Evolutionary conservation across 352 stramenopile species (phyloP), one percentile per base, ranked within the genome.

Genomic region (Phytophthora sojae): DNA sequence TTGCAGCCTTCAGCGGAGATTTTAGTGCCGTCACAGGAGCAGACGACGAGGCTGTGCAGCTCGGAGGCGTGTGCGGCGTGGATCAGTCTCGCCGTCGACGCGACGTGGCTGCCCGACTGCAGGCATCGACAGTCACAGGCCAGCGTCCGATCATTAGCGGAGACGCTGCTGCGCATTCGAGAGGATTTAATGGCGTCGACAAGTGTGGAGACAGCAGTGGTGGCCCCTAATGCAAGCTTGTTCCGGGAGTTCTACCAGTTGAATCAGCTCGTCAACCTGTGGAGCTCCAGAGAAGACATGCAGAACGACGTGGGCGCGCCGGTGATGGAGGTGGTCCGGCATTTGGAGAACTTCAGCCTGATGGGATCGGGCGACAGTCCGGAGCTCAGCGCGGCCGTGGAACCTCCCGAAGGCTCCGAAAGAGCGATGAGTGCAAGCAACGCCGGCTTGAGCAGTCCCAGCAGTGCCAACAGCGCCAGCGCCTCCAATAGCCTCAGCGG

Each of bases 101-200:
- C 74, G 5, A 14, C 49, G 29, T 81, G 65, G 65, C 63, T 83
- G 8, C 69, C 69, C 7, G 73, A 76, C 14, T 83, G 76, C 63
- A 68, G 29, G 4, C 81, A 77, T 73, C 73, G 69, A 57, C 65
- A 67, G 44, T 73, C 74, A 1, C 61, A 75, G 14, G 60, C 44
- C n/a, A 79, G 69, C 70, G 26, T 79, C 26, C 61, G 76, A 14
- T 78, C 73, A 7, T 45, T 83, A 19, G 69, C 53, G n/a, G 69
- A 83, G 32, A 83, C 73, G 3, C 50, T 80, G 45, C 55, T 79
- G 14, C 62, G 52, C 0, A 69, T 83, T 39, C 54, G 76, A 57
- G 69, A 73, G 26, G 73, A 79, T 35, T 61, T 80, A 15, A 29
- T 59, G 15, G 37, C 25, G 14, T 17, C 44, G 2, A 45, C 37